Evolutionary conservation across 306 rosid genomes (phyloP).

Genomic region (Acacia confusa): DNA sequence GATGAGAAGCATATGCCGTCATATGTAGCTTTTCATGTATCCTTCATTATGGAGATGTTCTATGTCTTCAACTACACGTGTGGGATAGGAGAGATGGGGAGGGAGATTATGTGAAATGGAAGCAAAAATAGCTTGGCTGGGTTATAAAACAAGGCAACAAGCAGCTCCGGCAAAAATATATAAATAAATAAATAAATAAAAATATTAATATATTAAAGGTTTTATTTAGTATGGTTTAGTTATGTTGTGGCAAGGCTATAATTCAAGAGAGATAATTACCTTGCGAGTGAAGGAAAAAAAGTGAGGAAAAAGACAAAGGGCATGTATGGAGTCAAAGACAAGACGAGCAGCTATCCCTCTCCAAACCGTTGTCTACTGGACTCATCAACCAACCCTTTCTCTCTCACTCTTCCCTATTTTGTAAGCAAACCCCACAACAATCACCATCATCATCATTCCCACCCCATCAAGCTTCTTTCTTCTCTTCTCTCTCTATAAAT

Average conservation of each 20-base stretch:
- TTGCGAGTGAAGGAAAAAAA: conserved; percentile 58
- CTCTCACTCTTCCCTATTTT: conserved; percentile 64
- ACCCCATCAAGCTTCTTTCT: conserved; percentile 57
- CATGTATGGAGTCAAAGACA: conserved; percentile 69
- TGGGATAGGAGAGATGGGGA: conserved; percentile 32
- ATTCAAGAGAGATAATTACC: conserved; percentile 45
- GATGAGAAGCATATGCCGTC: conserved; percentile 17
- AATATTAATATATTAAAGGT: not conserved
- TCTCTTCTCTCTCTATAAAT: conserved; percentile 47
- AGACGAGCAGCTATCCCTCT: conserved; percentile 65
- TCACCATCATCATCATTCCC: conserved; percentile 55
- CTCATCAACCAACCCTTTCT: conserved; percentile 67
- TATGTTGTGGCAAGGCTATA: conserved; percentile 3
- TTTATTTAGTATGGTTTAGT: not conserved
- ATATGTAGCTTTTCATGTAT: conserved; percentile 1
- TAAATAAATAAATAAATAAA: not conserved
- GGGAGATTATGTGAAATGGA: conserved; percentile 77
- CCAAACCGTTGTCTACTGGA: conserved; percentile 93
- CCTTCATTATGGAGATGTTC: conserved; percentile 15
- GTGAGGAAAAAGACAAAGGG: conserved; percentile 25
- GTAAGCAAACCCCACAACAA: conserved; percentile 92
- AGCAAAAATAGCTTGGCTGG: conserved; percentile 77
- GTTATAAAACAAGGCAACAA: conserved; percentile 61
- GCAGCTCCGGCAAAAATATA: conserved; percentile 17
- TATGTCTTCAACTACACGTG: conserved; percentile 60